Conservation (phyloP, 73 alveolate genomes). For the Stentor roeselii region DNA sequence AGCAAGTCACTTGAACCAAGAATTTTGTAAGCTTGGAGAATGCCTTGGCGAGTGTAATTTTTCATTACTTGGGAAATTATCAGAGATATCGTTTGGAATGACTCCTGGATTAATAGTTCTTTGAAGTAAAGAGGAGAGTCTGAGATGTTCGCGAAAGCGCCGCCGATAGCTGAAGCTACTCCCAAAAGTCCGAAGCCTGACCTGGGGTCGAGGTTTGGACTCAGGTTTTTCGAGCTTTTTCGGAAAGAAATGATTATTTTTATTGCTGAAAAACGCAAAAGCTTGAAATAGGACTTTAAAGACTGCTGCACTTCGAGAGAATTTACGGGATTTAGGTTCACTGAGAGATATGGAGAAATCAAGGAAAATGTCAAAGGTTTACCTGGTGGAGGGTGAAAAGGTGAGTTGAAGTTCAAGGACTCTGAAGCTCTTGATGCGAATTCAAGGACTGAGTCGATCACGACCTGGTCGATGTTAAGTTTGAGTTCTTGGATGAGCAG, state of each 20-base stretch:
- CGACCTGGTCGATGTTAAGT: constrained; percentile 40
- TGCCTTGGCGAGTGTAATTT: constrained; percentile 71
- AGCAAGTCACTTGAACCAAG: constrained; percentile 77
- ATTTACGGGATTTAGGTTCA: not conserved
- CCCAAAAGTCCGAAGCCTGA: constrained; percentile 1
- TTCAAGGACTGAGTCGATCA: not conserved
- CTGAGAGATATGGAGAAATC: constrained; percentile 28
- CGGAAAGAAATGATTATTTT: constrained; percentile 41
- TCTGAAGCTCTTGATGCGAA: not conserved
- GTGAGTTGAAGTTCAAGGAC: not conserved
- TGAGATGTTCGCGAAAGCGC: constrained; percentile 39
- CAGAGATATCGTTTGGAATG: constrained; percentile 41
- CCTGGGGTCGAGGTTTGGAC: constrained; percentile 19
- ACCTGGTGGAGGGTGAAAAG: not conserved
- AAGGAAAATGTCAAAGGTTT: not conserved
- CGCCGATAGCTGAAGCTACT: constrained; percentile 28
- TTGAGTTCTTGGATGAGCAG: constrained; percentile 46
- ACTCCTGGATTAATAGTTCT: constrained; percentile 45
- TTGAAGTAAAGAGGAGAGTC: constrained; percentile 59
- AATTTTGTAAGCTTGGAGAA: constrained; percentile 69
- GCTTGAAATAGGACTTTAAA: constrained; percentile 51
- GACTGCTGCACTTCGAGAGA: too few species aligned
- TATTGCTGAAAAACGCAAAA: constrained; percentile 51
- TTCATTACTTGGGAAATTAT: constrained; percentile 28
- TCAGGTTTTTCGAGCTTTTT: not conserved